Evolutionary conservation across 352 stramenopile species (phyloP).

Genomic region (Pythium vanterpoolii): DNA sequence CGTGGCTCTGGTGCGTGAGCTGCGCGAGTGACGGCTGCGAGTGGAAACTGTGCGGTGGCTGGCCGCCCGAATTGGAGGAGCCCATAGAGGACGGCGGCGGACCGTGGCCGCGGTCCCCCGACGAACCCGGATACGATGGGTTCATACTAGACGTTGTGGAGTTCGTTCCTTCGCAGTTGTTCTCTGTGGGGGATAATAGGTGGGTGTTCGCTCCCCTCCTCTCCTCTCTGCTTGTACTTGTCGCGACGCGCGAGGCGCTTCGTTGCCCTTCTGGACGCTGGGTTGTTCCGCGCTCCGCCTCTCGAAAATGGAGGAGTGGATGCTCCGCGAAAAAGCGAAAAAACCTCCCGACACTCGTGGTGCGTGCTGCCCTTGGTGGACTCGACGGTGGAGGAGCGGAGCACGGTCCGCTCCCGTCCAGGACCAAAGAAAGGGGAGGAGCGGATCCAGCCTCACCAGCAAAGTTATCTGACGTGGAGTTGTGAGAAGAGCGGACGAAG

Average conservation of each 20-base stretch:
- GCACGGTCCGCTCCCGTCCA: neutral
- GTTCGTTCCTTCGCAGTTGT: conserved; percentile 2
- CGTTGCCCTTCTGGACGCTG: conserved; percentile 7
- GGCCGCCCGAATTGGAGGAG: conserved; percentile 22
- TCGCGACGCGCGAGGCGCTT: neutral
- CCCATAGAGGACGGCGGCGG: conserved; percentile 34
- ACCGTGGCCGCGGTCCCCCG: conserved; percentile 55
- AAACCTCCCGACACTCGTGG: conserved; percentile 1
- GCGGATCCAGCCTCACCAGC: neutral
- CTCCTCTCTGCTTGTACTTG: neutral
- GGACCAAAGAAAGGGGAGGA: neutral
- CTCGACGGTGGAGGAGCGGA: neutral
- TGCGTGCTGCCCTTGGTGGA: too few relatives aligned
- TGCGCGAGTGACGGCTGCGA: conserved; percentile 64
- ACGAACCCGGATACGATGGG: conserved; percentile 70
- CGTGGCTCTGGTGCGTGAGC: conserved; percentile 43
- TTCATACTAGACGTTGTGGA: conserved; percentile 55
- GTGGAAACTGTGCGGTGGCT: conserved; percentile 57
- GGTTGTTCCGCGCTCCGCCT: conserved; percentile 9
- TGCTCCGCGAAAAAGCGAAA: conserved; percentile 7
- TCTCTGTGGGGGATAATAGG: neutral
- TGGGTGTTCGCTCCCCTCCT: neutral
- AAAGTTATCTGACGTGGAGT: neutral
- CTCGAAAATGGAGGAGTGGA: conserved; percentile 24
- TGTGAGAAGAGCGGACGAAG: neutral